Evolutionary conservation across 2,329 filamentous ascomycete species (phyloP), one percentile per base, ranked within the genome.

Genomic region (Epichloe glyceriae): DNA sequence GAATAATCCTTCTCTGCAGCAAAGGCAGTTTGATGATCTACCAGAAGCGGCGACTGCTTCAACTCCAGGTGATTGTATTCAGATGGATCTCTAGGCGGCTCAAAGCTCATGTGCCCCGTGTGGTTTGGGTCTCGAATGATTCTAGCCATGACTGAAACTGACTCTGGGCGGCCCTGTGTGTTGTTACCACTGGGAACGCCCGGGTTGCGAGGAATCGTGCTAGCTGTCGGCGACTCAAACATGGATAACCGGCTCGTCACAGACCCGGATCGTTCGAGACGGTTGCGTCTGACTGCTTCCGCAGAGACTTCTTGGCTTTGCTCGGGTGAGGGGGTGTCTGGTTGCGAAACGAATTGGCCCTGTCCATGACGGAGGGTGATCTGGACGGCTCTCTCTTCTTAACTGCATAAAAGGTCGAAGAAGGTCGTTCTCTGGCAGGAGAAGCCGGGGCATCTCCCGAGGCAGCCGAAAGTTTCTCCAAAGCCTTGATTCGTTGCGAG

Each of bases 401-500:
- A 52, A 77, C 82, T 2, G 80, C 74, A 56, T 82, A 79, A 60
- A 83, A 78, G 2, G 79, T 70, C 7, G 79, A 73, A 5, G 73
- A 72, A 3, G 75, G 71, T 15, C 71, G 64, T 35, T 72, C 71
- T 30, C 63, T 58, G 48, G 46, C 50, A 2, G 57, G 50, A 3
- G 55, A 37, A 10, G 56, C 52, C 38, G 56, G 57, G 4, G 56
- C 35, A 3, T 67, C 67, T 4, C 54, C 59, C 10, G 58, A 54
- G 51, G 62, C 55, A 10, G 74, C 68, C 53, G 83, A 76, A 57
- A 93, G 76, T 65, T 88, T 90, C 63, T 95, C 87, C 49, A 98
- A 73, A 6, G 90, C 89, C 67, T 95, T 94, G 65, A 97, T 97
- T 41, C 93, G 84, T 64, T 91, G 88, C 3, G 91, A 94, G 54